phyloP scores from a whole-genome alignment of 2,329 filamentous ascomycete species.

The Taxawa tesnikishii region DNA sequence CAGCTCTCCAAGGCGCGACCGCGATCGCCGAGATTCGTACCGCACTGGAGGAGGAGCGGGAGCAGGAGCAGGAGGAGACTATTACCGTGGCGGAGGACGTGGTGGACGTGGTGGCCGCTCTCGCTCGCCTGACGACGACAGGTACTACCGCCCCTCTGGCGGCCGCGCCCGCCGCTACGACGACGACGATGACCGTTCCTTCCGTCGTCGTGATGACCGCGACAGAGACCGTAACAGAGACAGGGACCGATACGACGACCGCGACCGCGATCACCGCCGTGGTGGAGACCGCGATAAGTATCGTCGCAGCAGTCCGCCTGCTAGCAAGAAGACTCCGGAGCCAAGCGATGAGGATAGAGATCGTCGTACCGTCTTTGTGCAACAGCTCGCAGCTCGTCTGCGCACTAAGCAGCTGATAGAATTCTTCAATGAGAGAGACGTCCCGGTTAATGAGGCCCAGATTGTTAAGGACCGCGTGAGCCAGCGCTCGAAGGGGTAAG shows the following conservation, averaged over 20 bases:
- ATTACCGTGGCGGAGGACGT: constrained; percentile 22
- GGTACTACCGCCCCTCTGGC: constrained; percentile 19
- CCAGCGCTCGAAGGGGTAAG: constrained; percentile 92
- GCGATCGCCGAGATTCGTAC: constrained; percentile 9
- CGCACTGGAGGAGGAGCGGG: constrained; percentile 9
- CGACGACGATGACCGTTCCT: constrained; percentile 24
- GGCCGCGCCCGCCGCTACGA: constrained; percentile 14
- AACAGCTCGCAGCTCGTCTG: constrained; percentile 89
- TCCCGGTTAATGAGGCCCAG: constrained; percentile 90
- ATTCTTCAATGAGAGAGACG: constrained; percentile 96
- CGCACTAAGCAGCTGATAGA: constrained; percentile 84
- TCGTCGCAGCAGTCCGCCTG: constrained; percentile 39
- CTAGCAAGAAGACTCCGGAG: constrained; percentile 50
- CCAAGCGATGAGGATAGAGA: constrained; percentile 93
- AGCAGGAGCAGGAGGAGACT: constrained; percentile 21
- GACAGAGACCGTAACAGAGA: constrained; percentile 40
- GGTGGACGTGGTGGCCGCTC: constrained; percentile 20
- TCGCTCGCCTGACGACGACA: constrained; percentile 24
- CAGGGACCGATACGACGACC: constrained; percentile 30
- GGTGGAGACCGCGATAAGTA: constrained; percentile 61
- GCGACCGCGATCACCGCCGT: constrained; percentile 52
- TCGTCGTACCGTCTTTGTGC: constrained; percentile 92
- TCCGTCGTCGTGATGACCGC: constrained; percentile 42
- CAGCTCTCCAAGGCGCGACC: too few species aligned
- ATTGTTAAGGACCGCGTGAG: constrained; percentile 98